phyloP scores from a whole-genome alignment of 805 yeast species.

The Trichomonascus vanleenenianus region DNA sequence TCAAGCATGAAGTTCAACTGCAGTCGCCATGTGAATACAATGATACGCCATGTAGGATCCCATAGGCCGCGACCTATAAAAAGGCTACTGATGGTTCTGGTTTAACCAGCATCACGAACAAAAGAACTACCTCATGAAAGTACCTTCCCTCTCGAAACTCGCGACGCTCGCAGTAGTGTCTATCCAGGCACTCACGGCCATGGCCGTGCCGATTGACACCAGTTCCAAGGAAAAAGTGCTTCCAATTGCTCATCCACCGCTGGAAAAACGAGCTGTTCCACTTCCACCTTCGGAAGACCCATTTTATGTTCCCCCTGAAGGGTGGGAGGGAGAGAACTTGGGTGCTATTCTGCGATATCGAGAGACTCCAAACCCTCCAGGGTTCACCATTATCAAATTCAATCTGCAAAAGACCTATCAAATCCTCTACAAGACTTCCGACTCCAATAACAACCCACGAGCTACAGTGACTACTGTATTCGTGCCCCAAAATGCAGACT shows the following conservation, averaged over 20 bases:
- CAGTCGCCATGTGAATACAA: no score
- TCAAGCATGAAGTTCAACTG: no score
- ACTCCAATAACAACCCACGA: slow-evolving; percentile 21
- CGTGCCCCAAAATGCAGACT: slow-evolving; percentile 12
- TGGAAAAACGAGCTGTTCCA: slow-evolving; percentile 10
- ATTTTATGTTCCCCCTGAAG: slow-evolving; percentile 5
- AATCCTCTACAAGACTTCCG: slow-evolving; percentile 21
- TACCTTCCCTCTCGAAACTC: no score
- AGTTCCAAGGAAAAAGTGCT: no score
- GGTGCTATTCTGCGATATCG: slow-evolving; percentile 3
- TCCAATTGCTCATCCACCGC: background rate
- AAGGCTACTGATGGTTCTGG: no score
- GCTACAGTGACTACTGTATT: slow-evolving; percentile 23
- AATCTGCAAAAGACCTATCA: slow-evolving; percentile 16
- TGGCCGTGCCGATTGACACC: no score
- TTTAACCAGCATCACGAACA: no score
- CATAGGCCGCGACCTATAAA: no score
- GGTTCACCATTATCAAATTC: background rate
- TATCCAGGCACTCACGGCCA: no score
- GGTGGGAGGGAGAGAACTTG: background rate
- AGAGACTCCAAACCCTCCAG: slow-evolving; percentile 2
- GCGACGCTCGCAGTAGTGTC: no score
- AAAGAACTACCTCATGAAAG: no score
- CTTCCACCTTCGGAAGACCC: slow-evolving; percentile 6
- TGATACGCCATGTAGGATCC: no score